A percentile compares a stretch with the other conserved stretches of the same genome.
Conservation (phyloP, 192 early-diverging fungal genomes). For the Mortierella alpina region DNA sequence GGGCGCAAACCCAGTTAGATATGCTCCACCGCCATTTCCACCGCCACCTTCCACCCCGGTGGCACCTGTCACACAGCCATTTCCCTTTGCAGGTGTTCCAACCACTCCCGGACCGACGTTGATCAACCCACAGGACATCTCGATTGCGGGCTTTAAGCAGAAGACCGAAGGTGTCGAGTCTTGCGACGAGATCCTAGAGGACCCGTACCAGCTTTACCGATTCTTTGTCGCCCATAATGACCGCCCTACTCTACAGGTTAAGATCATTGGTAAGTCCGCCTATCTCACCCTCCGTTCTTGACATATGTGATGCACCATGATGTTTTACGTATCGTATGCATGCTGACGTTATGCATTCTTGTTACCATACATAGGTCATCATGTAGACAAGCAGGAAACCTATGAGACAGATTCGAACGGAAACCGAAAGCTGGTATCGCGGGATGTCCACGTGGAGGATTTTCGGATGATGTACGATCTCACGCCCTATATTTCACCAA, state of each 20-base stretch:
- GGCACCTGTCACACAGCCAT: not conserved
- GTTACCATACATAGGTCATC: slow-evolving; percentile 21
- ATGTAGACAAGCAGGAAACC: slow-evolving; percentile 19
- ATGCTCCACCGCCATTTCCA: slow-evolving; percentile 14
- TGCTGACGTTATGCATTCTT: not conserved
- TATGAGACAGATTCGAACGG: slow-evolving; percentile 24
- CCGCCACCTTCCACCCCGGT: not conserved
- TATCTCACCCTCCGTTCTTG: not conserved
- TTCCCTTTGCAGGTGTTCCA: slow-evolving; percentile 36
- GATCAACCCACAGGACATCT: slow-evolving; percentile 42
- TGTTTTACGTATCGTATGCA: not conserved
- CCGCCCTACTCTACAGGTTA: slow-evolving; percentile 34
- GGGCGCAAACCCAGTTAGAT: not conserved
- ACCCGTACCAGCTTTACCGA: slow-evolving; percentile 50
- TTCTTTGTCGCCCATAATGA: slow-evolving; percentile 56
- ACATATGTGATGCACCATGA: not conserved
- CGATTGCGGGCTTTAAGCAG: slow-evolving; percentile 31
- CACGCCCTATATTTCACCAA: slow-evolving; percentile 32
- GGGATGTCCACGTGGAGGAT: slow-evolving; percentile 21
- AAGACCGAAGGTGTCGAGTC: slow-evolving; percentile 25
- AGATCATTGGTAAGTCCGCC: slow-evolving; percentile 20
- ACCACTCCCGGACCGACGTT: not conserved
- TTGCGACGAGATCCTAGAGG: slow-evolving; percentile 19
- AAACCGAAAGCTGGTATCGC: slow-evolving; percentile 9
- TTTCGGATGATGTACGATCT: slow-evolving; percentile 53